phyloP scores from a whole-genome alignment of 2,329 filamentous ascomycete species.

The Myriangium duriaei region DNA sequence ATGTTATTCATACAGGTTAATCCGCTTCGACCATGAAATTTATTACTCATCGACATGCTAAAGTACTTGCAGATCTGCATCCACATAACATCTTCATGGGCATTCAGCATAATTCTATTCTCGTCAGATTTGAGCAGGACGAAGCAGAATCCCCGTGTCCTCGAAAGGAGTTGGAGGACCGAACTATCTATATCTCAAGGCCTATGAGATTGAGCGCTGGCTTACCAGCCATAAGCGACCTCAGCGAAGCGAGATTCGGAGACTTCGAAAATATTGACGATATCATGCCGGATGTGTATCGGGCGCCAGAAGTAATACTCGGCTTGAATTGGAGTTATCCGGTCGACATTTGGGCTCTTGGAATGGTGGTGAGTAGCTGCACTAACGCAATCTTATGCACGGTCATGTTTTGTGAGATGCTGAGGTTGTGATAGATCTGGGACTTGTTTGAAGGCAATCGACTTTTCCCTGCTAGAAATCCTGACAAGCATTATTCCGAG shows the following conservation, averaged over 20 bases:
- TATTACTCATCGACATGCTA: no score
- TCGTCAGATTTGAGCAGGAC: constrained; percentile 21
- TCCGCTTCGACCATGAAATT: no score
- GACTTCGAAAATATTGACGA: constrained; percentile 19
- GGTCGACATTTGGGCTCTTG: constrained; percentile 29
- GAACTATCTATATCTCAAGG: constrained; percentile 23
- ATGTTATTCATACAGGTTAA: constrained; percentile 20
- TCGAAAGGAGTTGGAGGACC: constrained; percentile 19
- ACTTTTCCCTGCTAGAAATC: constrained; percentile 19
- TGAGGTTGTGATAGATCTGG: constrained; percentile 22
- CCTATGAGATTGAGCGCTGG: constrained; percentile 23
- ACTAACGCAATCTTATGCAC: not conserved
- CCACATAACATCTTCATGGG: constrained; percentile 27
- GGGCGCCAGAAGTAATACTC: constrained; percentile 28
- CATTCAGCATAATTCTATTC: constrained; percentile 21
- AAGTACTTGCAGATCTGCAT: constrained; percentile 28
- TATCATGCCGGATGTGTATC: constrained; percentile 25
- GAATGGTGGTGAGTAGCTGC: constrained; percentile 21
- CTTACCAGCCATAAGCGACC: constrained; percentile 23
- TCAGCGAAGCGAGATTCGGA: constrained; percentile 28
- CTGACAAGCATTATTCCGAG: constrained; percentile 17
- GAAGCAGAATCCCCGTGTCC: constrained; percentile 22
- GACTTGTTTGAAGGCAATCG: constrained; percentile 25
- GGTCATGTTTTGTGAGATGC: no score
- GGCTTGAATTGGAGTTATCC: constrained; percentile 24